These are phyloP conservation scores for Syzygium oleosum DNA, from an alignment of 345 rosid genomes.

Conservation along the genomic window DNA sequence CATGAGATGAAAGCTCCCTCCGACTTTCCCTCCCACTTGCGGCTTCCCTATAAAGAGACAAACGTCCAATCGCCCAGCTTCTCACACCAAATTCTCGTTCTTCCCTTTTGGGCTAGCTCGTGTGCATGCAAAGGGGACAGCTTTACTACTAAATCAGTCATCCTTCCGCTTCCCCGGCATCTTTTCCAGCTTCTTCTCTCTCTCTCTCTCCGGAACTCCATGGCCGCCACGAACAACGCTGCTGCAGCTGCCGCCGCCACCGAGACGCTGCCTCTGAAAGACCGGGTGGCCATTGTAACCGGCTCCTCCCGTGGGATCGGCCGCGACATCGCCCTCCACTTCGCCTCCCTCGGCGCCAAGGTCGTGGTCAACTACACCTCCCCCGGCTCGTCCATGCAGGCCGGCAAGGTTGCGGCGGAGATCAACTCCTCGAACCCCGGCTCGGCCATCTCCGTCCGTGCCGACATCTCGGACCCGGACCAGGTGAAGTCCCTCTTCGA, in stretches of 20 bases:
- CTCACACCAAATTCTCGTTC: no score
- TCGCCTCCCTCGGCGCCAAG: constrained; percentile 23
- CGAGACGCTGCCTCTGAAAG: constrained; percentile 7
- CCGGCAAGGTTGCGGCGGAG: constrained; percentile 11
- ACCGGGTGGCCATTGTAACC: constrained; percentile 26
- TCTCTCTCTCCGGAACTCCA: neutral
- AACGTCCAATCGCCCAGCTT: neutral
- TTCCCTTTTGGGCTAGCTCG: neutral
- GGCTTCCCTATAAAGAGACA: neutral
- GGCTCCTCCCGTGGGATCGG: constrained; percentile 34
- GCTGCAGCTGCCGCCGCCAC: neutral
- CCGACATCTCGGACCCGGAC: constrained; percentile 19
- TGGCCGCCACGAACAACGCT: neutral
- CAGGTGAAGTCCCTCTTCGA: constrained; percentile 28
- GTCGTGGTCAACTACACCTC: constrained; percentile 26
- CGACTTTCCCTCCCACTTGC: neutral
- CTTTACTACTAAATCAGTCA: neutral
- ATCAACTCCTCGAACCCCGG: constrained; percentile 7
- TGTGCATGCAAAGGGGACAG: neutral
- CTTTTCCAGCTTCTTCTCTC: neutral
- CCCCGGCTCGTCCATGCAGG: constrained; percentile 5
- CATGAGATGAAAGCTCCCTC: neutral
- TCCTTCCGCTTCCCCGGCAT: neutral
- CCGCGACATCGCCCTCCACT: constrained; percentile 21
- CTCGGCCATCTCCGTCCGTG: constrained; percentile 13